Evolutionary conservation across 2,329 filamentous ascomycete species (phyloP), one percentile per base, ranked within the genome.

Genomic region (Aureobasidium pullulans): DNA sequence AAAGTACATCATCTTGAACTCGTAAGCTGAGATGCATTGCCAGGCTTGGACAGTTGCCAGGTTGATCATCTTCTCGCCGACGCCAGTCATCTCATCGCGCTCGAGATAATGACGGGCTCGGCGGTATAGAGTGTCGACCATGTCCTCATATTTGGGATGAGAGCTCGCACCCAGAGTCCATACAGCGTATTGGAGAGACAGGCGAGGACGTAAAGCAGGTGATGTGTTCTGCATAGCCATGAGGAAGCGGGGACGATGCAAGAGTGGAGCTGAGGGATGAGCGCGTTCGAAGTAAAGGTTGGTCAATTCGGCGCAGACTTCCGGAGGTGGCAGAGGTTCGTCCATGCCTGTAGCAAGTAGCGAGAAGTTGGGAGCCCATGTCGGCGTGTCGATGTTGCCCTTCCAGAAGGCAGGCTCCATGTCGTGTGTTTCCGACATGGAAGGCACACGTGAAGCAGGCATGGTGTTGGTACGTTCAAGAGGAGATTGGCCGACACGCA

Each of bases 1-100:
- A 66, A 97, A 97, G 72, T 91, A 95, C 89, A 97, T 96, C 81
- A 89, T 88, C 75, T 93, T 96, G 78, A 96, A 97, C 72, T 99
- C 94, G 67, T 96, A 96, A 0, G 83, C 85, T 6, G 86, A 84
- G 49, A 95, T 79, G 19, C 97, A 77, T 29, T 85, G 79, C 81
- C 95, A 95, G 1, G 89, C 84, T 71, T 99, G 94, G 53, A 87
- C 89, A 72, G 96, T 90, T 15, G 87, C 86, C 32, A 96, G 79
- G 1, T 88, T 93, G 65, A 96, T 88, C 70, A 95, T 88, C 64
- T 86, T 82, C 72, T 97, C 93, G 57, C 94, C 94, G 65, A 93
- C 91, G 4, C 93, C 92, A 71, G 89, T 94, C 78, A 96, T 86
- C 72, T 95, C 91, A 70, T 96, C 92, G 62, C 84, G 79, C 70